Evolutionary conservation across 345 rosid genomes (phyloP).

Genomic region (Clausena lansium): DNA sequence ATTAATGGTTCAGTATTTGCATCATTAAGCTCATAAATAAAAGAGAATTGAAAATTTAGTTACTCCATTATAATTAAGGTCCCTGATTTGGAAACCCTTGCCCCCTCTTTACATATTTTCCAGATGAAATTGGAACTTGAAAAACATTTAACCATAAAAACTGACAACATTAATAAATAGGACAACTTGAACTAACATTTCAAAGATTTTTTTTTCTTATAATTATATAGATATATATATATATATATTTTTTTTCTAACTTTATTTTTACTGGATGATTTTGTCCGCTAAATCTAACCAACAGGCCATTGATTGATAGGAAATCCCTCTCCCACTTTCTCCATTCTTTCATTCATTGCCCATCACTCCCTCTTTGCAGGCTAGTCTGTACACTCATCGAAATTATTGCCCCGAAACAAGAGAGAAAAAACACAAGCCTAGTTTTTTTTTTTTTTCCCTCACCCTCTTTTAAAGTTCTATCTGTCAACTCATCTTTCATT

Average conservation of each 20-base stretch:
- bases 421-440: conserved; percentile 25
- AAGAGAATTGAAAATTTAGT: neutral
- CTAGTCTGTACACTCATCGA: conserved; percentile 56
- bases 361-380: conserved; percentile 6
- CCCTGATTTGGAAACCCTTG: neutral
- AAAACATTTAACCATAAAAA: neutral
- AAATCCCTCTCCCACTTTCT: neutral
- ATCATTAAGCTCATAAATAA: neutral
- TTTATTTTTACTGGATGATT: neutral
- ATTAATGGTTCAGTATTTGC: no score
- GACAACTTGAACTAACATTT: conserved; percentile 14
- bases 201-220: neutral
- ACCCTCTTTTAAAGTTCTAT: no score
- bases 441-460: neutral
- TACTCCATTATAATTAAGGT: neutral
- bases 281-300: conserved; percentile 5
- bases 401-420: conserved; percentile 45
- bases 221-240: neutral
- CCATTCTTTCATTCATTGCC: neutral
- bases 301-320: conserved; percentile 16
- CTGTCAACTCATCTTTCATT: no score
- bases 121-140: neutral
- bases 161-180: neutral
- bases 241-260: neutral
- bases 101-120: neutral